These are phyloP conservation scores for Panus rudis DNA, from an alignment of 768 basidiomycete genomes.

Conservation along the genomic window DNA sequence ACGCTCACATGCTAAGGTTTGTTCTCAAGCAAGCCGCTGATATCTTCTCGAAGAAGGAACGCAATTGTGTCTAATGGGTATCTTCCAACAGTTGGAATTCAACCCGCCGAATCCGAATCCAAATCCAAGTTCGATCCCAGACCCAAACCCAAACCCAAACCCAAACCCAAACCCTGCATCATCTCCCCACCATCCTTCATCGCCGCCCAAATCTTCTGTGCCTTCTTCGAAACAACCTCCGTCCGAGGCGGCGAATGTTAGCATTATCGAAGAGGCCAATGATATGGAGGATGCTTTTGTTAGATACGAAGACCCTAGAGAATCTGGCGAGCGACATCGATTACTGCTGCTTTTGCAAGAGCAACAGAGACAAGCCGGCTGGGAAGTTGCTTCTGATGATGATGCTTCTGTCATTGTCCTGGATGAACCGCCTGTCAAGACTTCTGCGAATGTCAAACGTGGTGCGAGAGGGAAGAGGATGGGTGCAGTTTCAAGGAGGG, in stretches of 20 bases:
- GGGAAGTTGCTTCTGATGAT: constrained; percentile 4
- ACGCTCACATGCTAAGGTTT: constrained; percentile 30
- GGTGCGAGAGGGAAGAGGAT: too few species aligned
- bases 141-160: neutral
- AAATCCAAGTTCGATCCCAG: neutral
- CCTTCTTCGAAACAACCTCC: constrained; percentile 15
- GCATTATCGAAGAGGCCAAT: constrained; percentile 7
- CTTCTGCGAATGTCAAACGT: too few species aligned
- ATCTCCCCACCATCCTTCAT: neutral
- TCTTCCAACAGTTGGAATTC: neutral
- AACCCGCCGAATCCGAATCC: neutral
- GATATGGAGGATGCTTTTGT: constrained; percentile 48
- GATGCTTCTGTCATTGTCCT: too few species aligned
- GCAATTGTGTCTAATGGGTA: too few species aligned
- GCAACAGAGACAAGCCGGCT: constrained; percentile 6
- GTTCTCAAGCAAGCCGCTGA: constrained; percentile 8
- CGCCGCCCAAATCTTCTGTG: neutral
- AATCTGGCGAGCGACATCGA: constrained; percentile 49
- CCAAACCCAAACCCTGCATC: neutral
- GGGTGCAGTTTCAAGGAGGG: too few species aligned
- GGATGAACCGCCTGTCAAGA: too few species aligned
- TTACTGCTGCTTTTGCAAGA: constrained; percentile 48
- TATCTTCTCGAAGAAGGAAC: constrained; percentile 1
- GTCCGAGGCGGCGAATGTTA: constrained; percentile 18
- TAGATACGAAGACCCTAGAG: constrained; percentile 61